Evolutionary conservation across 2,329 filamentous ascomycete genomes (phyloP), one percentile per base, ranked within the genome.

Genomic region (Paraphoma chrysanthemicola): DNA sequence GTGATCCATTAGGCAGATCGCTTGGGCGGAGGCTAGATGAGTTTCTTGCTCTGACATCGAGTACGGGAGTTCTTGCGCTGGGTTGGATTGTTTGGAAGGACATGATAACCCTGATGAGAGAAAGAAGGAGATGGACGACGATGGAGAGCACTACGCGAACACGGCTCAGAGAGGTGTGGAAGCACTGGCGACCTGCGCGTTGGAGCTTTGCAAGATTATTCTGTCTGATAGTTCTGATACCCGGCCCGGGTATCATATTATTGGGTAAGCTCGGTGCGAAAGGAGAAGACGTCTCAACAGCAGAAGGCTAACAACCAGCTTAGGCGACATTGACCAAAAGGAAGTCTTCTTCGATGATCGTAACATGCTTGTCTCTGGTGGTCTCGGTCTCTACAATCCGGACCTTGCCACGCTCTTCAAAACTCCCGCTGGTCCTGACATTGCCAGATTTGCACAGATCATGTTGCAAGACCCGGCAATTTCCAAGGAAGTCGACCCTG

Each of bases 191-290:
- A 23, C 43, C 48, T 11, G 51, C 53, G 4, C 39, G 52, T 18
- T 66, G 55, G 60, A 49, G 48, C 12, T 44, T 66, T 12, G 43
- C 44, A 12, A 43, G 60, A 30, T 30, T 66, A 11, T 9, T 51
- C 4, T 63, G 59, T 31, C 33, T 66, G 11, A 11, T 63, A 8
- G 51, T 41, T 4, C 31, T 63, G 31, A 61, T 65, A 30, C 62
- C 60, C 11, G 62, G 60, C 1, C 60, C 60, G 6, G 60, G 62
- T 10, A 59, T 65, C 36, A 63, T 65, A 8, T 53, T 65, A 39
- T 44, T 63, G 33, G 54, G 62, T 60, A 56, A 10, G 33, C 14
- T 36, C 14, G 23, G 23, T 6, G 9, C 33, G 14, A 36, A 36
- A 36, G 6, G 10, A 36, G 6, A 14, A 10, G 6, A 36, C 3